These are phyloP conservation scores for Tremellales sp. DNA, from an alignment of 1,284 basidiomycete species.

Conservation along the genomic window DNA sequence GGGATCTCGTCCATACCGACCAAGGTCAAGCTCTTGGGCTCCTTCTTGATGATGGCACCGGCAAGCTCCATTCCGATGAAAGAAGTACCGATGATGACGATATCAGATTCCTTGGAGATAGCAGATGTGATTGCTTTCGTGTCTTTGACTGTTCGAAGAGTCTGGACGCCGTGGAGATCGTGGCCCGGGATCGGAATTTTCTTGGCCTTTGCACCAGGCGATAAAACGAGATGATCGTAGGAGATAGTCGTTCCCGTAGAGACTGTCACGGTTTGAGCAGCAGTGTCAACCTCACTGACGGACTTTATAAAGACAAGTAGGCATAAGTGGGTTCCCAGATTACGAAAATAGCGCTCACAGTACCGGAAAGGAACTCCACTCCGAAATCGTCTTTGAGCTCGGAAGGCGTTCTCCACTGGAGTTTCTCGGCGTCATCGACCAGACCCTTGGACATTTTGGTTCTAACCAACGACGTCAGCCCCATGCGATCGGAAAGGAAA, in stretches of 20 bases:
- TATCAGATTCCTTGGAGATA: constrained; percentile 61
- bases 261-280: constrained; percentile 60
- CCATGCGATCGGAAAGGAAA: background rate
- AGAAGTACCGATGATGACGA: constrained; percentile 82
- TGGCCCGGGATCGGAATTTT: constrained; percentile 71
- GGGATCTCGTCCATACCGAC: constrained; percentile 82
- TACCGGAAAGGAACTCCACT: constrained; percentile 66
- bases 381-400: constrained; percentile 78
- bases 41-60: constrained; percentile 66
- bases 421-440: constrained; percentile 68
- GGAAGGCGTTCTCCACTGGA: constrained; percentile 67
- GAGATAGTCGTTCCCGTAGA: constrained; percentile 58
- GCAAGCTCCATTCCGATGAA: constrained; percentile 95
- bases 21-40: constrained; percentile 62
- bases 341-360: constrained; percentile 51
- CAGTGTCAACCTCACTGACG: constrained; percentile 65
- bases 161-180: constrained; percentile 72
- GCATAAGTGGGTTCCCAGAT: constrained; percentile 2
- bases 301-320: constrained; percentile 47
- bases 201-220: constrained; percentile 62
- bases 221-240: constrained; percentile 71
- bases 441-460: constrained; percentile 89
- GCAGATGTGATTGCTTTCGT: constrained; percentile 66
- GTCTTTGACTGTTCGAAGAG: constrained; percentile 68
- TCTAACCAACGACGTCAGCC: constrained; percentile 45